Evolutionary conservation across 139 green algal species (phyloP).

Genomic region (Nannochloris sp.): DNA sequence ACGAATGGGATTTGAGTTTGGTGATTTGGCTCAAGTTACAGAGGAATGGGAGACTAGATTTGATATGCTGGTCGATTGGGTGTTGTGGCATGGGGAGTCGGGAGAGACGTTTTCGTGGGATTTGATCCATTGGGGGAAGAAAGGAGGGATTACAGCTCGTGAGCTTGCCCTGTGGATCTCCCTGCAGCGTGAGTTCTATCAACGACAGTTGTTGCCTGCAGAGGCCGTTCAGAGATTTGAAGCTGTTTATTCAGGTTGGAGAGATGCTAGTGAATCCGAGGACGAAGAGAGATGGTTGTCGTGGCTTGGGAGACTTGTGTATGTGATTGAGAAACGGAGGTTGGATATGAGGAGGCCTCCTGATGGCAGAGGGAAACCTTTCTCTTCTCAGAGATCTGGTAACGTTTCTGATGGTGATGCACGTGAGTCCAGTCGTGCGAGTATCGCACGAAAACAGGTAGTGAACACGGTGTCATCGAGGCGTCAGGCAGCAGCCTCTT

Average conservation of each 20-base stretch:
- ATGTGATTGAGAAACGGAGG: slow-evolving; percentile 25
- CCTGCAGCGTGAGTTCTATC: slow-evolving; percentile 42
- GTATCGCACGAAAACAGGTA: neutral
- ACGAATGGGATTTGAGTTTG: slow-evolving; percentile 53
- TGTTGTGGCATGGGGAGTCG: slow-evolving; percentile 35
- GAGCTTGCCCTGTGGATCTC: slow-evolving; percentile 43
- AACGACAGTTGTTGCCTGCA: slow-evolving; percentile 27
- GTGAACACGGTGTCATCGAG: slow-evolving; percentile 19
- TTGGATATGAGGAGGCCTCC: slow-evolving; percentile 4
- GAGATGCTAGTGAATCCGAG: slow-evolving; percentile 10
- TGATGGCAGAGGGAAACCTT: neutral
- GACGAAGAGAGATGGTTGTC: slow-evolving; percentile 19
- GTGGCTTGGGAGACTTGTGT: slow-evolving; percentile 36
- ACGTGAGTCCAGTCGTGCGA: neutral
- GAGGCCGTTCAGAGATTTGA: slow-evolving; percentile 36
- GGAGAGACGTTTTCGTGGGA: slow-evolving; percentile 32
- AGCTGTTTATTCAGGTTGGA: slow-evolving; percentile 37
- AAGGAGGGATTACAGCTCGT: slow-evolving; percentile 27
- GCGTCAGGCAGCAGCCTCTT: slow-evolving; percentile 8
- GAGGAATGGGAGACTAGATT: slow-evolving; percentile 54
- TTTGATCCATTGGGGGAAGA: slow-evolving; percentile 30
- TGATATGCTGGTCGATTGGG: slow-evolving; percentile 44
- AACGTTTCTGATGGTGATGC: neutral
- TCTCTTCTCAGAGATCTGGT: neutral
- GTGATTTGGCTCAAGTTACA: slow-evolving; percentile 42